Percentiles rank a stretch among this genome's conserved stretches.
These are phyloP conservation scores for Trichoderma brevicompactum DNA, from an alignment of 2,329 filamentous ascomycete genomes.

Conservation along the genomic window DNA sequence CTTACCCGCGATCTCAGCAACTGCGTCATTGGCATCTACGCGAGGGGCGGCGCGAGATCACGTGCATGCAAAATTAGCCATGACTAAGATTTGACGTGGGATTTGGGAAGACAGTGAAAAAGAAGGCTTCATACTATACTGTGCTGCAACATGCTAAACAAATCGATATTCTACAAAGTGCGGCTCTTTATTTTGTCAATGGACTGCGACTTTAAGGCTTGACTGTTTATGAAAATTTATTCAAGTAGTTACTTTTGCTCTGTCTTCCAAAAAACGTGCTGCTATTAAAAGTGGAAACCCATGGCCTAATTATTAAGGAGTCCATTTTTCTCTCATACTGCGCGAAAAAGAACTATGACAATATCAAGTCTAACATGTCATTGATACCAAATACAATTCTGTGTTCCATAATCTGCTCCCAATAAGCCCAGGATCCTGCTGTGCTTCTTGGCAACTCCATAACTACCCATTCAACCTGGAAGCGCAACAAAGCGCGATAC, in stretches of 20 bases:
- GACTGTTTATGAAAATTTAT: background rate
- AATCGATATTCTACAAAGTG: no score
- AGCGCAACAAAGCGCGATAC: constrained; percentile 7
- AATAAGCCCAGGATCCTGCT: constrained; percentile 9
- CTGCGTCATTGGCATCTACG: constrained; percentile 32
- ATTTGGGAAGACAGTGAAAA: background rate
- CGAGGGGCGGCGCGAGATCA: constrained; percentile 32
- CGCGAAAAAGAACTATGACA: background rate
- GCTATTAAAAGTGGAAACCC: constrained; percentile 4
- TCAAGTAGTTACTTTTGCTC: background rate
- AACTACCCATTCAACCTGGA: constrained; percentile 7
- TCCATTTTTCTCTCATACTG: background rate
- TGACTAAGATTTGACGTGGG: background rate
- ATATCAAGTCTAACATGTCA: constrained; percentile 15
- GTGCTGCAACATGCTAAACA: no score
- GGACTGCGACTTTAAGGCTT: no score
- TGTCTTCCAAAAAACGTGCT: background rate
- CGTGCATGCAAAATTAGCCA: constrained; percentile 22
- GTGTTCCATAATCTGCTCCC: constrained; percentile 6
- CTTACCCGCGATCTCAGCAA: constrained; percentile 22
- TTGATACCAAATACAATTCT: background rate
- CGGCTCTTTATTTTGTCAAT: no score
- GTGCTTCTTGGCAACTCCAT: constrained; percentile 20
- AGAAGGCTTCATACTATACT: no score
- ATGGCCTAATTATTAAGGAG: background rate